phyloP scores from a whole-genome alignment of 441 rosid genomes.

The Breynia disticha region DNA sequence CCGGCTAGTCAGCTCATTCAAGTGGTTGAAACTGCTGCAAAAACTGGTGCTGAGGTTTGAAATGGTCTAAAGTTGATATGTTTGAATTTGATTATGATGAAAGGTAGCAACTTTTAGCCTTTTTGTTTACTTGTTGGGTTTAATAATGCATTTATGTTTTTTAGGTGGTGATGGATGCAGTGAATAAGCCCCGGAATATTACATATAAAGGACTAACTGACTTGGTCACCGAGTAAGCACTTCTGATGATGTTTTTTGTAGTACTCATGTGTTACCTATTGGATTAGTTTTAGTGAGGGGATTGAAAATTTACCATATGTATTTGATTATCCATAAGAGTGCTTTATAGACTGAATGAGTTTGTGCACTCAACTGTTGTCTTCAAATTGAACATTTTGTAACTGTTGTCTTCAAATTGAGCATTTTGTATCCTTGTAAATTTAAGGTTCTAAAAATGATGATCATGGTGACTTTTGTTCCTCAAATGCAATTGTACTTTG shows the following conservation, averaged over 20 bases:
- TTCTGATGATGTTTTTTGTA: not conserved
- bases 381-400: too few species aligned
- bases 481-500: too few species aligned
- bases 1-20: constrained; percentile 51
- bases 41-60: constrained; percentile 74
- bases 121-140: not conserved
- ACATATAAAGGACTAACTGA: constrained; percentile 82
- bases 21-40: constrained; percentile 77
- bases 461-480: too few species aligned
- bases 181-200: constrained; percentile 67
- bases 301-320: too few species aligned
- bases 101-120: not conserved
- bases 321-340: too few species aligned
- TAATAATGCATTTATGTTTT: constrained; percentile 4
- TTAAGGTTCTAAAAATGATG: too few species aligned
- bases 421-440: too few species aligned
- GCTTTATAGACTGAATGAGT: too few species aligned
- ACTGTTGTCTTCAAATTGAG: too few species aligned
- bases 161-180: constrained; percentile 89
- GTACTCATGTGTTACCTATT: not conserved
- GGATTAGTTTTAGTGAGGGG: too few species aligned
- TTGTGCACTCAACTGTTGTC: too few species aligned
- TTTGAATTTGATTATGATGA: not conserved
- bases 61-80: not conserved
- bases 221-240: constrained; percentile 81